Evolutionary conservation across 768 basidiomycete species (phyloP), one percentile per base, ranked within the genome.

Genomic region (Suillus decipiens): DNA sequence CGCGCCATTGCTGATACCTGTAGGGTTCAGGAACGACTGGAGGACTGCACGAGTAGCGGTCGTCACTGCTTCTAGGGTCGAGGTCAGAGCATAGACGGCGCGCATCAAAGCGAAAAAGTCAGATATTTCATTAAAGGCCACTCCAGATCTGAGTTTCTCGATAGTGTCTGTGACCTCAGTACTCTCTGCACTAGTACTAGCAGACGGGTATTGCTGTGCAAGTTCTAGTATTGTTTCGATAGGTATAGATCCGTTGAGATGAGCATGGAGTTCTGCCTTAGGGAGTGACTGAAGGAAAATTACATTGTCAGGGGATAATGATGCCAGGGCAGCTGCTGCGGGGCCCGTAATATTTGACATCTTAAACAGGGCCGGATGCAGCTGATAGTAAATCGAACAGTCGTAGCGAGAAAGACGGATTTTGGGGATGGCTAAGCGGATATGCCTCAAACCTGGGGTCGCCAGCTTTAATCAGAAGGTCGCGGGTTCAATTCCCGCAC

Each of bases 201-300:
- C 22, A 0, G 75, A 59, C 7, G 66, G 61, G 61, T 72, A 80
- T 39, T 85, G 79, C 10, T 68, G 66, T 0, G 88, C 89, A 15
- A 95, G 84, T 9, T 85, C 80, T 65, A 86, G 84, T 0, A 94
- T 81, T 33, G 85, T 75, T 0, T 75, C 59, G 31, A 93, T 75
- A 1, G 93, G 93, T 39, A 95, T 93, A 11, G 86, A 94, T 0
- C 92, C 92, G 67, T 93, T 93, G 5, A 93, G 82, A 70, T 94
- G 92, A 0, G 92, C 93, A 65, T 94, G 93, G 0, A 95, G 82
- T 70, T 95, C 93, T 1, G 92, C 91, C 73, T 95, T 95, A 11
- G 89, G 89, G 0, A 93, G 80, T 1, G 65, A 62, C 55, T 83
- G 78, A 48, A 95, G 77, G 73, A 93, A 94, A 6, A 71, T 41